phyloP scores from a whole-genome alignment of 2,329 filamentous ascomycete genomes.

The Penicillium sp. region DNA sequence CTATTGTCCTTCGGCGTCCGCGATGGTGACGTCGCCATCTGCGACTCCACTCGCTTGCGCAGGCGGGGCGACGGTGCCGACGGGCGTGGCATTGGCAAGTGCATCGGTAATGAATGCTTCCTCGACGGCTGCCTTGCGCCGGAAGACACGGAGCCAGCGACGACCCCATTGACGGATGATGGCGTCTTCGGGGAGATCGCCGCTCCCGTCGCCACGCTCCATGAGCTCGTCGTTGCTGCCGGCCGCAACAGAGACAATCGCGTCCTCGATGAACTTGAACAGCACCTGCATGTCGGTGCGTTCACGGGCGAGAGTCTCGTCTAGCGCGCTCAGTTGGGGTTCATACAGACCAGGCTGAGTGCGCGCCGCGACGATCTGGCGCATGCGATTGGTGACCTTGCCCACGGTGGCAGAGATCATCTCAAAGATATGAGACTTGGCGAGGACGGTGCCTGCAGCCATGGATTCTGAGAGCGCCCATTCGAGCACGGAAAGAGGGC shows the following conservation, averaged over 20 bases:
- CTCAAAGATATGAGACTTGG: conserved; percentile 75
- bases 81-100: conserved; percentile 45
- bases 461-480: conserved; percentile 73
- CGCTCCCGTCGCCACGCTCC: conserved; percentile 56
- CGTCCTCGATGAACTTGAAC: conserved; percentile 74
- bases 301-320: conserved; percentile 64
- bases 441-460: conserved; percentile 61
- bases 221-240: conserved; percentile 70
- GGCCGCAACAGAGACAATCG: conserved; percentile 63
- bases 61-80: conserved; percentile 35
- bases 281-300: conserved; percentile 68
- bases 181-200: conserved; percentile 50
- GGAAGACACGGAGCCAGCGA: conserved; percentile 80
- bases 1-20: conserved; percentile 24
- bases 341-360: conserved; percentile 52
- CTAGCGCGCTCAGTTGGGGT: conserved; percentile 53
- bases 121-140: conserved; percentile 75
- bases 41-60: conserved; percentile 11
- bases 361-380: conserved; percentile 66
- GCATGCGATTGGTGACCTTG: conserved; percentile 82
- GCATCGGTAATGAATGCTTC: conserved; percentile 62
- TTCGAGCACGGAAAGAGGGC: conserved; percentile 75
- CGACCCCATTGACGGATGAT: conserved; percentile 73
- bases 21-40: conserved; percentile 30
- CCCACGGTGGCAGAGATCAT: conserved; percentile 80